Evolutionary conservation across 495 filamentous ascomycete genomes (phyloP).

Genomic region (Talaromyces liani): DNA sequence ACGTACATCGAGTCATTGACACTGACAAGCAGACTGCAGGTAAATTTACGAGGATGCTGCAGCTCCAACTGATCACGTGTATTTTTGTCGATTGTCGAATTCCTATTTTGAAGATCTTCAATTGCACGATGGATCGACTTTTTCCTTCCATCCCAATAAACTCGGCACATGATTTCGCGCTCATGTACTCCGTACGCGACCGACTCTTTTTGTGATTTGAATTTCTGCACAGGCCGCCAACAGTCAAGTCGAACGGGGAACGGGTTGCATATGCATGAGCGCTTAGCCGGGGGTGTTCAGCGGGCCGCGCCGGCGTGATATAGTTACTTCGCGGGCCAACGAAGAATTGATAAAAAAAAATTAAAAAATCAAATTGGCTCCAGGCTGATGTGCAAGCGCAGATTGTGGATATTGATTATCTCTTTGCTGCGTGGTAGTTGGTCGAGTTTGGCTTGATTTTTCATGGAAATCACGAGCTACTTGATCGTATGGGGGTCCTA

Average conservation of each 20-base stretch:
- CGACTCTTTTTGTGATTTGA: background rate
- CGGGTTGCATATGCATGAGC: constrained; percentile 4
- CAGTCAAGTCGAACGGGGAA: background rate
- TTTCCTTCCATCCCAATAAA: background rate
- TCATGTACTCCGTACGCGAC: background rate
- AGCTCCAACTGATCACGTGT: background rate
- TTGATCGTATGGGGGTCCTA: too few species aligned
- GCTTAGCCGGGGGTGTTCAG: constrained; percentile 1
- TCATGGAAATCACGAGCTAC: background rate
- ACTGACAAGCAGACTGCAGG: background rate
- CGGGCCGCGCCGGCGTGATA: constrained; percentile 4
- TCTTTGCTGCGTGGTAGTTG: background rate
- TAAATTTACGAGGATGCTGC: background rate
- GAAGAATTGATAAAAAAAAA: background rate
- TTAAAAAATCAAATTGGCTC: background rate
- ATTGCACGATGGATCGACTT: background rate
- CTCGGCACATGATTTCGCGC: background rate
- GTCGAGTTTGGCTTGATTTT: background rate
- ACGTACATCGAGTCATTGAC: too few species aligned
- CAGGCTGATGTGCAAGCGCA: background rate
- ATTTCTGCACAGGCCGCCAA: background rate
- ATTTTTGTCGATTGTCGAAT: background rate
- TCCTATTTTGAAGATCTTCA: background rate
- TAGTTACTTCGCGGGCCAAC: background rate
- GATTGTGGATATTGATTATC: background rate